phyloP scores from a whole-genome alignment of 805 yeast genomes.

The Priceomyces melissophilus region DNA sequence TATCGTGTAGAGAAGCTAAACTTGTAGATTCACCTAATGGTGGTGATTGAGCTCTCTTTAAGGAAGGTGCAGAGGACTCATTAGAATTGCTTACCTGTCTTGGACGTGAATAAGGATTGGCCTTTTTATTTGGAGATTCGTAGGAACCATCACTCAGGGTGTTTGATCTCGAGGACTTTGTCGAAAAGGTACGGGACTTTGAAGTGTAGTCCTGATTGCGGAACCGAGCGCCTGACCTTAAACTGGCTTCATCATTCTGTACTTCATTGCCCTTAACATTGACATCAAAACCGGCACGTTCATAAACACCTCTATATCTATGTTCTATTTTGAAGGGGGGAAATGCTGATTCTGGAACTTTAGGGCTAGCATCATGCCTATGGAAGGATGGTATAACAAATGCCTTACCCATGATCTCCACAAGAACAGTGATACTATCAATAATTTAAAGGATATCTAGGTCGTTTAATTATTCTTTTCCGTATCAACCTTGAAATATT shows the following conservation, averaged over 20 bases:
- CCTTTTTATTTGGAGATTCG: neutral
- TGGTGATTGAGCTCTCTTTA: neutral
- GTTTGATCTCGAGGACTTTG: neutral
- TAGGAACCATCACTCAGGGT: neutral
- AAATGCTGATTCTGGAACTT: slow-evolving; percentile 48
- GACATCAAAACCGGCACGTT: slow-evolving; percentile 77
- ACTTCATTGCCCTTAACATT: slow-evolving; percentile 10
- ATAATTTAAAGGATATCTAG: too few relatives aligned
- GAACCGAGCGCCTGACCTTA: too few relatives aligned
- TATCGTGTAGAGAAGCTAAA: neutral
- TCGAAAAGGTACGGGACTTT: slow-evolving; percentile 8
- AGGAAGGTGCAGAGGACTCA: neutral
- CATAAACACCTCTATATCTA: slow-evolving; percentile 67
- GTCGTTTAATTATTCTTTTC: too few relatives aligned
- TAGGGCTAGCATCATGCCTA: slow-evolving; percentile 22
- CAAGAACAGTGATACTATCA: too few relatives aligned
- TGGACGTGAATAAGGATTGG: slow-evolving; percentile 3
- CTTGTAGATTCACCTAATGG: neutral
- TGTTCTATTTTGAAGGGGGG: slow-evolving; percentile 67
- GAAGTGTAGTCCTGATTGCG: slow-evolving; percentile 6
- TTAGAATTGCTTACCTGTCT: neutral
- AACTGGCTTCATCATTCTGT: neutral
- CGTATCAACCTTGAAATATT: too few relatives aligned
- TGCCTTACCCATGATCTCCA: too few relatives aligned
- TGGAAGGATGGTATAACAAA: slow-evolving; percentile 6